A percentile compares a stretch with the other conserved stretches of the same genome.
Conservation (phyloP, 495 filamentous ascomycete species). For the Penicillium herquei region DNA sequence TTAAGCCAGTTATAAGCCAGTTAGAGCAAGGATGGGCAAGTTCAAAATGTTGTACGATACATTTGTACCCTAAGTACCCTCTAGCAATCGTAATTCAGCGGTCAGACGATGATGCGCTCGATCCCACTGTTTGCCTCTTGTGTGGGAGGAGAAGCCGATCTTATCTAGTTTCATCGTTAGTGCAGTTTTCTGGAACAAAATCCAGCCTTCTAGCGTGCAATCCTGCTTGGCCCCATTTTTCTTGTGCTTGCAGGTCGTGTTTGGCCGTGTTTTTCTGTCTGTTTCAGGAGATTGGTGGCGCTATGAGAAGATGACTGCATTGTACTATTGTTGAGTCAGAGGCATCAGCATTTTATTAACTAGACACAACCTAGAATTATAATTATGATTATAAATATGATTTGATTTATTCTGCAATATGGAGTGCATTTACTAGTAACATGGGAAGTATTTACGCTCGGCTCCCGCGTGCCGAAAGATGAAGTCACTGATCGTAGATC, state of each 20-base stretch:
- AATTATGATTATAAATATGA: too few species aligned
- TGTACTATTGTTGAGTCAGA: too few species aligned
- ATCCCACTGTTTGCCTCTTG: constrained; percentile 1
- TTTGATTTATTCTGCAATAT: too few species aligned
- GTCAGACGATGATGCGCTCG: constrained; percentile 20
- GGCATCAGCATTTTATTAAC: too few species aligned
- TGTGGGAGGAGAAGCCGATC: constrained; percentile 5
- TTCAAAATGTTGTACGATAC: too few species aligned
- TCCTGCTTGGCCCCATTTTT: background rate
- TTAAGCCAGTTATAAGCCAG: background rate
- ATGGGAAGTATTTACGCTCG: background rate
- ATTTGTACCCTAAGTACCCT: too few species aligned
- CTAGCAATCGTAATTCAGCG: constrained; percentile 4
- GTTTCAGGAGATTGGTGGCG: background rate
- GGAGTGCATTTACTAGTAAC: background rate
- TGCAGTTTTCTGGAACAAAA: constrained; percentile 17
- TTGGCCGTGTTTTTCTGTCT: constrained; percentile 1
- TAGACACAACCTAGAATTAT: too few species aligned
- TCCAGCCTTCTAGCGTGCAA: constrained; percentile 24
- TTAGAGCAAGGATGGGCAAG: background rate
- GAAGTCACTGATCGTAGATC: constrained; percentile 2
- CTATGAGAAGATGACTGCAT: background rate
- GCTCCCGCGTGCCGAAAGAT: constrained; percentile 2
- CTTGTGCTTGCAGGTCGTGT: background rate
- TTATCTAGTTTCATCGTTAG: background rate